These are phyloP conservation scores for Pseudotsuga menziesii DNA, from an alignment of 75 land plant genomes.

Conservation along the genomic window DNA sequence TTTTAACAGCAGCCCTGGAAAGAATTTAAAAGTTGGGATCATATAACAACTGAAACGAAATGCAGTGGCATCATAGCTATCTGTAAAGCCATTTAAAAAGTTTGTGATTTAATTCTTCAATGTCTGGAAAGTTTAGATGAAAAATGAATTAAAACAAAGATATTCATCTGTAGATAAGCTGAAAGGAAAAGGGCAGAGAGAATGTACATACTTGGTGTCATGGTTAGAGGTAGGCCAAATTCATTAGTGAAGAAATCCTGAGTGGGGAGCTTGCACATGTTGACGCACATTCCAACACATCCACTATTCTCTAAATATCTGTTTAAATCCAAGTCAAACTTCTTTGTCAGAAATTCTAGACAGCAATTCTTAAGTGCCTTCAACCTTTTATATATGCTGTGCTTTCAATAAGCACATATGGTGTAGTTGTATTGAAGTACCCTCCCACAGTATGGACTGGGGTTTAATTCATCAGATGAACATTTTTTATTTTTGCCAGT, in stretches of 20 bases:
- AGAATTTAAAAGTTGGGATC: too few relatives aligned
- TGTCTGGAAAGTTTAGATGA: too few relatives aligned
- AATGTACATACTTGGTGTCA: conserved; percentile 78
- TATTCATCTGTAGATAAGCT: not conserved
- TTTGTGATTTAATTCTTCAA: too few relatives aligned
- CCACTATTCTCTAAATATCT: conserved; percentile 98
- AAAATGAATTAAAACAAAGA: not conserved
- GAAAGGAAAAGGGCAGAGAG: not conserved
- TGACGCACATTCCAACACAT: conserved; percentile 98
- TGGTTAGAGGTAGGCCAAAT: conserved; percentile 96
- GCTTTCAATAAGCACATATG: not conserved
- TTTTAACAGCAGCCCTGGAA: too few relatives aligned
- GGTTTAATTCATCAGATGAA: not conserved
- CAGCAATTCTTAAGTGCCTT: conserved; percentile 2
- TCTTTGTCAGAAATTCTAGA: conserved; percentile 3
- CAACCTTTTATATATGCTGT: too few relatives aligned
- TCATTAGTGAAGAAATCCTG: conserved; percentile 99
- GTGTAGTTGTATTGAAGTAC: not conserved
- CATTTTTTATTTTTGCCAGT: not conserved
- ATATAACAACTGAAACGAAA: too few relatives aligned
- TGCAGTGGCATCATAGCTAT: not conserved
- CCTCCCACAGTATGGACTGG: not conserved
- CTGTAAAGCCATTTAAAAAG: too few relatives aligned
- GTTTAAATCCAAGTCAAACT: not conserved
- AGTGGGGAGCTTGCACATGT: conserved; percentile 98